phyloP scores from a whole-genome alignment of 139 green algal genomes.

The Volvox africanus region DNA sequence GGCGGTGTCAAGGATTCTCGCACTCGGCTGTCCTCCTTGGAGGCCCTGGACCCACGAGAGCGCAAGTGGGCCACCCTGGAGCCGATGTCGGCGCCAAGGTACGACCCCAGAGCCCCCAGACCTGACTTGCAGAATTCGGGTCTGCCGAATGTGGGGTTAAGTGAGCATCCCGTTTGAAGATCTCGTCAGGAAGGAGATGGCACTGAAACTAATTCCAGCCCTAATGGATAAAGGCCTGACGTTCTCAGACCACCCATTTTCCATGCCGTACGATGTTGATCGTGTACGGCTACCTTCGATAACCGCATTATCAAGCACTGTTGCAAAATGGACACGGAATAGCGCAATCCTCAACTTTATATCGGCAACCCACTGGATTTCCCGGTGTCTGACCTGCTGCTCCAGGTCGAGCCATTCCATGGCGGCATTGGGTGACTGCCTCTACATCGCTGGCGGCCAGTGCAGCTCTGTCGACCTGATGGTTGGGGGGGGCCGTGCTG shows the following conservation, averaged over 20 bases:
- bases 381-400: neutral
- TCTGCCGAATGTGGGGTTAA: too few relatives aligned
- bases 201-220: neutral
- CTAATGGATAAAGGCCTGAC: neutral
- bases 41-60: constrained; percentile 79
- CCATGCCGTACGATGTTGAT: too few relatives aligned
- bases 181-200: neutral
- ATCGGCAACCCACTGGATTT: neutral
- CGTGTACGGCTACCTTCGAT: neutral
- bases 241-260: neutral
- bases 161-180: neutral
- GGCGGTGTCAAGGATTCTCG: constrained; percentile 71
- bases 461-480: neutral
- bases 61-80: constrained; percentile 68
- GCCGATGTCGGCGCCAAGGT: constrained; percentile 56
- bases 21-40: constrained; percentile 61
- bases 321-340: neutral
- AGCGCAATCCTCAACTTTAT: neutral
- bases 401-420: constrained; percentile 67
- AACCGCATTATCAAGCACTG: too few relatives aligned
- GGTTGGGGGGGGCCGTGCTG: neutral
- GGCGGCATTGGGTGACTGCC: constrained; percentile 59
- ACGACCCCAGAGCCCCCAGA: too few relatives aligned
- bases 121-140: too few relatives aligned
- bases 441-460: constrained; percentile 76